Evolutionary conservation across 352 stramenopile genomes (phyloP).

Genomic region (Globisporangium parvum): DNA sequence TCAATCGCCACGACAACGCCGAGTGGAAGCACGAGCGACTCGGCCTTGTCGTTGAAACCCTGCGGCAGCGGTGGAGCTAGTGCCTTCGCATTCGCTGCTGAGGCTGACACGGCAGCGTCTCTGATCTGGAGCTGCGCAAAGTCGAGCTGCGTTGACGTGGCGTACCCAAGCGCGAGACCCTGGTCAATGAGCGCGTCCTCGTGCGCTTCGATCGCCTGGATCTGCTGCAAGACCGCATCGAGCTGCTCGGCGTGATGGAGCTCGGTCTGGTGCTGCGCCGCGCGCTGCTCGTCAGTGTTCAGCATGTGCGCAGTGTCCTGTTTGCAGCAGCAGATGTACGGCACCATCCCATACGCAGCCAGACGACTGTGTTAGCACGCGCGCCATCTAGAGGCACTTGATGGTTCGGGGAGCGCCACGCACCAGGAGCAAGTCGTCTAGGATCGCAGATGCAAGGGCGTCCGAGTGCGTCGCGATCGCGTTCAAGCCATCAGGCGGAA

Average conservation of each 20-base stretch:
- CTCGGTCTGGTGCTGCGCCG: slow-evolving; percentile 21
- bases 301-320: slow-evolving; percentile 57
- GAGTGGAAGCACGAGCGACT: slow-evolving; percentile 28
- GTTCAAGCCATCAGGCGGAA: slow-evolving; percentile 29
- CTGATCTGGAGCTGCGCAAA: background rate
- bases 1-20: slow-evolving; percentile 46
- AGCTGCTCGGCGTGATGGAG: slow-evolving; percentile 26
- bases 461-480: slow-evolving; percentile 44
- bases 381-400: no score
- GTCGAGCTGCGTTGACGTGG: slow-evolving; percentile 6
- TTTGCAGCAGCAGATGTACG: background rate
- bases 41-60: background rate
- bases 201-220: slow-evolving; percentile 37
- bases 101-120: background rate
- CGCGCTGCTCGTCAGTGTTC: slow-evolving; percentile 40
- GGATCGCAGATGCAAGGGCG: slow-evolving; percentile 39
- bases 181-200: slow-evolving; percentile 36
- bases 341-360: background rate
- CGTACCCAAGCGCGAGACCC: slow-evolving; percentile 24
- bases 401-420: background rate
- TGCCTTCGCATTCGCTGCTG: no score
- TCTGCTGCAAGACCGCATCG: slow-evolving; percentile 42
- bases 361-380: background rate
- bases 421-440: slow-evolving; percentile 64
- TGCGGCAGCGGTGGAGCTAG: background rate